phyloP scores from a whole-genome alignment of 2,329 filamentous ascomycete genomes.

The Emericellopsis cladophorae region DNA sequence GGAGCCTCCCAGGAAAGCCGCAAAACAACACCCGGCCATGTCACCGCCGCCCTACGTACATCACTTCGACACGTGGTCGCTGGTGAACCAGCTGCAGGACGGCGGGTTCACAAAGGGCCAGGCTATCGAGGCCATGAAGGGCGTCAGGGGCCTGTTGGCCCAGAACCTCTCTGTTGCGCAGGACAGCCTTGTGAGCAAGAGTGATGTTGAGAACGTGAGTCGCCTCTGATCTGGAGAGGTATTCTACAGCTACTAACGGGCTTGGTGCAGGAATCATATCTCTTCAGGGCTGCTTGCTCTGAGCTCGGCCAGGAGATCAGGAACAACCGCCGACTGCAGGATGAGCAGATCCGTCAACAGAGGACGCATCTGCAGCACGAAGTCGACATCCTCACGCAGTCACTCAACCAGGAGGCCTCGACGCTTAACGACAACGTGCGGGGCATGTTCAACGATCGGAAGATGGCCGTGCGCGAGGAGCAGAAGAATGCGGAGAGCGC shows the following conservation, averaged over 20 bases:
- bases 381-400: conserved; percentile 81
- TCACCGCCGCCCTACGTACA: conserved; percentile 74
- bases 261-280: conserved; percentile 56
- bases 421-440: conserved; percentile 84
- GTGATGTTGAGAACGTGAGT: conserved; percentile 69
- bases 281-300: conserved; percentile 87
- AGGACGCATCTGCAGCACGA: conserved; percentile 84
- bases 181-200: conserved; percentile 72
- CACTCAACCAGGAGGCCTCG: conserved; percentile 69
- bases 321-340: conserved; percentile 61
- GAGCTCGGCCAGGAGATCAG: conserved; percentile 81
- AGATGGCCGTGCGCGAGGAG: conserved; percentile 82
- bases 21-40: conserved; percentile 50
- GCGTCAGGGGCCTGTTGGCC: conserved; percentile 63
- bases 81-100: conserved; percentile 69
- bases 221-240: not conserved
- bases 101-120: conserved; percentile 64
- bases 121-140: conserved; percentile 84
- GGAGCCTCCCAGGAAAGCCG: conserved; percentile 22
- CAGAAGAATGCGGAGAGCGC: conserved; percentile 74
- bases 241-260: not conserved
- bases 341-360: conserved; percentile 73
- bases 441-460: conserved; percentile 91
- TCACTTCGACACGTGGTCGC: conserved; percentile 88
- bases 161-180: conserved; percentile 73